Percentiles rank a stretch among this genome's conserved stretches.
Evolutionary conservation across 2,329 filamentous ascomycete species (phyloP).

Genomic region (Fusarium keratoplasticum): DNA sequence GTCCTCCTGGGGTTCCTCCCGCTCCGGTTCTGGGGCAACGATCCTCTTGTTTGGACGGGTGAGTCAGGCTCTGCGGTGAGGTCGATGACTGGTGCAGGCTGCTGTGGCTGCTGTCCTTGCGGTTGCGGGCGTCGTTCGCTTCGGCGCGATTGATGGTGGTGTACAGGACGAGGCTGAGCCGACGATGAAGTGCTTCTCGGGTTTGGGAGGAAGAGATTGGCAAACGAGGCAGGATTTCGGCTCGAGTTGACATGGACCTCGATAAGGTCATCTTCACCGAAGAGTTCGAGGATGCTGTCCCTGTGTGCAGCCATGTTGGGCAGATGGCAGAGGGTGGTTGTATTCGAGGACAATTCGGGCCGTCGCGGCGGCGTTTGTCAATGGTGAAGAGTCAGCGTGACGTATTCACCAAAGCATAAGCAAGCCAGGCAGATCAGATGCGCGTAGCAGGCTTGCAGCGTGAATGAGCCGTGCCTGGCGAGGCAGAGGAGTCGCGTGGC

Average conservation of each 20-base stretch:
- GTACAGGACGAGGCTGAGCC: background rate
- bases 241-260: slow-evolving; percentile 19
- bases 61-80: slow-evolving; percentile 64
- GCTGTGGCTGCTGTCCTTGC: slow-evolving; percentile 16
- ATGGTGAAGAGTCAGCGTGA: background rate
- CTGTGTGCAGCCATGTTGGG: slow-evolving; percentile 31
- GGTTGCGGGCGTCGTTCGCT: slow-evolving; percentile 8
- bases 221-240: background rate
- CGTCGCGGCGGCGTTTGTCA: background rate
- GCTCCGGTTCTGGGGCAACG: slow-evolving; percentile 38
- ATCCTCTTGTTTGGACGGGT: slow-evolving; percentile 50
- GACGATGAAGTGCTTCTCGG: slow-evolving; percentile 24
- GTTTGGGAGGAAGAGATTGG: slow-evolving; percentile 32
- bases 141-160: slow-evolving; percentile 8
- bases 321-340: background rate
- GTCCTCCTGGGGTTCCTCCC: slow-evolving; percentile 56
- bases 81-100: slow-evolving; percentile 57
- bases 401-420: slow-evolving; percentile 17
- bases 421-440: slow-evolving; percentile 1
- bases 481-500: slow-evolving; percentile 27
- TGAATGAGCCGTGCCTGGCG: slow-evolving; percentile 1
- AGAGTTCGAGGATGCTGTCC: slow-evolving; percentile 35
- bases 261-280: slow-evolving; percentile 35
- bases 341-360: background rate
- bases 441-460: slow-evolving; percentile 7